phyloP scores from a whole-genome alignment of 2,329 filamentous ascomycete species.

The Capronia americana region DNA sequence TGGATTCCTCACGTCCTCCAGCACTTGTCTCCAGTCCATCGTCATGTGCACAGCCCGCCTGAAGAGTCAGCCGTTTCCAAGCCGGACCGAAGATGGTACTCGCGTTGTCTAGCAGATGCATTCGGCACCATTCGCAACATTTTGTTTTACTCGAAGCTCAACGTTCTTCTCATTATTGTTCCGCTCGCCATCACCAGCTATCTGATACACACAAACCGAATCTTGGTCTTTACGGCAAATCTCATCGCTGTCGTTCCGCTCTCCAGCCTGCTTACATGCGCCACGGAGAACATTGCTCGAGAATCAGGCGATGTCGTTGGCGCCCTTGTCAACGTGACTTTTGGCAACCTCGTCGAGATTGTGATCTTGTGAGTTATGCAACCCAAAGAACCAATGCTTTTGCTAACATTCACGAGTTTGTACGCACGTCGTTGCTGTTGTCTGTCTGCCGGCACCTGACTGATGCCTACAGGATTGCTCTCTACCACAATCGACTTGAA shows the following conservation, averaged over 20 bases:
- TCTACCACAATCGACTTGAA: slow-evolving; percentile 73
- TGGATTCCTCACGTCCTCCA: slow-evolving; percentile 9
- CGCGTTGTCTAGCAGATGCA: neutral
- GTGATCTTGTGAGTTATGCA: slow-evolving; percentile 24
- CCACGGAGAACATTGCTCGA: slow-evolving; percentile 82
- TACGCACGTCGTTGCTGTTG: neutral
- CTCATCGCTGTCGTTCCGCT: slow-evolving; percentile 91
- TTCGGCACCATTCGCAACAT: slow-evolving; percentile 2
- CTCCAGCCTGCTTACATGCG: slow-evolving; percentile 84
- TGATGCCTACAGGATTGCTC: slow-evolving; percentile 67
- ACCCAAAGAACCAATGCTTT: neutral
- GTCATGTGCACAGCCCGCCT: neutral
- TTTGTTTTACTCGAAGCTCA: slow-evolving; percentile 60
- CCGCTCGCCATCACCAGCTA: slow-evolving; percentile 64
- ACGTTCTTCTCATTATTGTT: slow-evolving; percentile 47
- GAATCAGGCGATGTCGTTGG: slow-evolving; percentile 80
- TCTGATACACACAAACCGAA: slow-evolving; percentile 64
- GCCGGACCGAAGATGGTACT: slow-evolving; percentile 8
- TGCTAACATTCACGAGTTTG: slow-evolving; percentile 11
- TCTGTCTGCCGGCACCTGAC: neutral
- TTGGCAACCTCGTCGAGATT: slow-evolving; percentile 59
- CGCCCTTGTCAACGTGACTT: slow-evolving; percentile 85
- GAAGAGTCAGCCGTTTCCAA: neutral
- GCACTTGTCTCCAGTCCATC: neutral
- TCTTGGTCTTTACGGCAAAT: slow-evolving; percentile 81